Evolutionary conservation across 1,139 yeast species (phyloP), one percentile per base, ranked within the genome.

Genomic region (Geotrichum cucujoidarum): DNA sequence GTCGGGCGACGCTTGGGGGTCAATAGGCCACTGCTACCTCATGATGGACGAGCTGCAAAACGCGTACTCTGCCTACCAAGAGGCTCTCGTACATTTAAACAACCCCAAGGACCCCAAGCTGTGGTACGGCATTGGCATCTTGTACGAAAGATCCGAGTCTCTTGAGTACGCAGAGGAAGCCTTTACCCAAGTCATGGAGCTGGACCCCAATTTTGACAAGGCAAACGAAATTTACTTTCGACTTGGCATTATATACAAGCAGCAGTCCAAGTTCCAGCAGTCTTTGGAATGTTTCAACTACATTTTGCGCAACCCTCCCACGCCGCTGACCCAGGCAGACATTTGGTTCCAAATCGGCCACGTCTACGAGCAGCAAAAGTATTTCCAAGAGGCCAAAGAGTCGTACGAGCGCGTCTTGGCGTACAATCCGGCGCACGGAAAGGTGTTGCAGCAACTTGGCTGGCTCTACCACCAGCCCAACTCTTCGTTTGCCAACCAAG

Each of bases 281-380:
- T 95, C 96, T 4, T 74, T 92, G 53, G 97, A 90, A 66, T 92
- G 97, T 64, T 92, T 92, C 74, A 84, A 88, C 64, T 92, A 90
- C 67, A 92, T 92, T 56, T 71, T 92, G 57, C 76, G 82, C 49
- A 85, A 83, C 66, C 98, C 98, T 1, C 98, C 98, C 1, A 84
- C 87, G 48, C 98, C 98, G 1, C 73, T 92, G 57, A 90, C 97
- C 39, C 96, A 89, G 64, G 90, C 95, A 42, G 98, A 92, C 65
- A 95, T 92, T 49, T 92, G 97, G 97, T 92, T 92, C 72, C 98
- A 92, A 68, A 85, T 92, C 57, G 98, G 98, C 41, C 85, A 89
- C 34, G 97, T 92, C 1, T 77, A 92, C 61, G 98, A 92, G 65
- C 95, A 87, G 62, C 94, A 87, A 68, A 83, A 89, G 63, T 95